Percentiles rank a stretch among this genome's conserved stretches.
These are phyloP conservation scores for Solanum hybrid DNA, from an alignment of 305 asterid species.

Conservation along the genomic window DNA sequence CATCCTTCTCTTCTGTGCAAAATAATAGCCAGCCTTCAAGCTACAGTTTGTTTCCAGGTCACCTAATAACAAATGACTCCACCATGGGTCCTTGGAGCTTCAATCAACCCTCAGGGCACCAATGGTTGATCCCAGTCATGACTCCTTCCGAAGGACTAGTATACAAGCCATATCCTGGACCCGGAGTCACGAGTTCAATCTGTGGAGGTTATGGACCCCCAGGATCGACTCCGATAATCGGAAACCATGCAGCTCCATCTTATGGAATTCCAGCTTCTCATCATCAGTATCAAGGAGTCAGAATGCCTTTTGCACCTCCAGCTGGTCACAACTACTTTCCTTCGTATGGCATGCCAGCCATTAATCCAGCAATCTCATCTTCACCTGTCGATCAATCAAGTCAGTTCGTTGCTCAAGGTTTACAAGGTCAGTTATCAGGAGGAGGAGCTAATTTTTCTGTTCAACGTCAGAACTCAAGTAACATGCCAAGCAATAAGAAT, in stretches of 20 bases:
- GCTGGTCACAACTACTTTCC: conserved; percentile 42
- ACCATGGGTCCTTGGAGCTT: conserved; percentile 25
- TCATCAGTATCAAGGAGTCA: conserved; percentile 32
- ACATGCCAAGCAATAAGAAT: conserved; percentile 15
- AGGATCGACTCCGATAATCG: conserved; percentile 22
- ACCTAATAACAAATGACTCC: conserved; percentile 15
- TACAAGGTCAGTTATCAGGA: background rate
- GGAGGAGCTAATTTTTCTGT: background rate
- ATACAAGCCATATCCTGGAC: conserved; percentile 70
- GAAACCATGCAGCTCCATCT: conserved; percentile 31
- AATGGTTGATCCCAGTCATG: conserved; percentile 84
- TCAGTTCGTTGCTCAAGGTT: background rate
- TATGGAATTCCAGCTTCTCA: conserved; percentile 40
- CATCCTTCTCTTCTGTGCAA: conserved; percentile 33
- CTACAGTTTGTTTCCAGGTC: conserved; percentile 10
- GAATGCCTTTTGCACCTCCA: conserved; percentile 20
- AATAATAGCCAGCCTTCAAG: conserved; percentile 24
- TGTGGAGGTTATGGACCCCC: conserved; percentile 34
- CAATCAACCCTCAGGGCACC: conserved; percentile 54
- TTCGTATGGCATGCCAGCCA: conserved; percentile 40
- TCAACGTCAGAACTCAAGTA: conserved; percentile 1
- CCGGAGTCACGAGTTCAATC: conserved; percentile 28
- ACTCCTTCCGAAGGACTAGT: conserved; percentile 85
- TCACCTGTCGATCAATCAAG: background rate
- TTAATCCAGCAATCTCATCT: conserved; percentile 31